Percentiles rank a stretch among this genome's conserved stretches.
Conservation (phyloP, 345 rosid genomes). For the Populus simonii region DNA sequence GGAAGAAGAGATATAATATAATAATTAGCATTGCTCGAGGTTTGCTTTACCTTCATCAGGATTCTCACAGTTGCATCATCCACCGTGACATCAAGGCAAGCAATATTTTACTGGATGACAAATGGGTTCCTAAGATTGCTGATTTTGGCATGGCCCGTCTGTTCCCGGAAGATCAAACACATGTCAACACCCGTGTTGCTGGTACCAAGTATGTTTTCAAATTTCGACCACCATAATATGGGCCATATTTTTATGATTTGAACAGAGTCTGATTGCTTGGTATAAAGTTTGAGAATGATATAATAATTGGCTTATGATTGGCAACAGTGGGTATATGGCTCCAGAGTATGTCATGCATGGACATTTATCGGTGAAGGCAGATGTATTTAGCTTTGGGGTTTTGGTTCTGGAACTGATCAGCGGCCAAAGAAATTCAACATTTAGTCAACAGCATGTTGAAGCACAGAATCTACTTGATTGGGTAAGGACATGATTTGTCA, state of each 20-base stretch:
- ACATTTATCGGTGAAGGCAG: constrained; percentile 72
- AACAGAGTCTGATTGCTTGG: constrained; percentile 2
- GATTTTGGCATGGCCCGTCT: constrained; percentile 99
- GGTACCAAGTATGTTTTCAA: constrained; percentile 84
- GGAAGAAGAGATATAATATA: constrained; percentile 78
- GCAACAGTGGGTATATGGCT: constrained; percentile 89
- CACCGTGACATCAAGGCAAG: constrained; percentile 97
- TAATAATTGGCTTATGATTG: constrained; percentile 17
- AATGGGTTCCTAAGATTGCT: constrained; percentile 95
- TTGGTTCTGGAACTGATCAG: constrained; percentile 80
- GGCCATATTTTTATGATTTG: neutral
- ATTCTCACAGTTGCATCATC: constrained; percentile 74
- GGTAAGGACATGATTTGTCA: constrained; percentile 43
- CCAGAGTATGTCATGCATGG: constrained; percentile 94
- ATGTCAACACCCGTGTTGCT: constrained; percentile 84
- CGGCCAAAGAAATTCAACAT: constrained; percentile 69
- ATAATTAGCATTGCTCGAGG: constrained; percentile 81
- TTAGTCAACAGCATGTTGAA: constrained; percentile 40
- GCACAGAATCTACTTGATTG: constrained; percentile 80
- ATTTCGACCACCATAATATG: neutral
- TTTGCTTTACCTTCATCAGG: constrained; percentile 90
- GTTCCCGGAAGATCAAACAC: constrained; percentile 84
- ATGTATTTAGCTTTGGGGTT: constrained; percentile 97
- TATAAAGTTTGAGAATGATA: neutral
- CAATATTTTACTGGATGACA: constrained; percentile 83